Evolutionary conservation across 805 yeast species (phyloP).

Genomic region (Barnettozyma sp.): DNA sequence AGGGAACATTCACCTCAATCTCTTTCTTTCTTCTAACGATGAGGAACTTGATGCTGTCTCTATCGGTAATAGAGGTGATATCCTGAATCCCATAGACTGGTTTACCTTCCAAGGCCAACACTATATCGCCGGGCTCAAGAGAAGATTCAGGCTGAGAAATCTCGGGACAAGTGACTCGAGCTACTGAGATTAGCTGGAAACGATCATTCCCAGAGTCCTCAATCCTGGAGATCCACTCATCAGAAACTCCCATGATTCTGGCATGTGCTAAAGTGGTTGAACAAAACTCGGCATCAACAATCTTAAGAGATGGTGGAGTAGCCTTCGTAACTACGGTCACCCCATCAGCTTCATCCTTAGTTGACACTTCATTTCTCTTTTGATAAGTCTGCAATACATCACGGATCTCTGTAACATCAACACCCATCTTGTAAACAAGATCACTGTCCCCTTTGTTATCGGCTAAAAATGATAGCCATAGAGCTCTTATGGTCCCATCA

Average conservation of each 20-base stretch:
- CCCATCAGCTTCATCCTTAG: neutral
- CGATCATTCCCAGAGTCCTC: slow-evolving; percentile 60
- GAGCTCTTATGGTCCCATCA: slow-evolving; percentile 74
- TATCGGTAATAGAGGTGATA: slow-evolving; percentile 34
- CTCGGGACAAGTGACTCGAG: slow-evolving; percentile 53
- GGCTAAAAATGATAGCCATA: slow-evolving; percentile 82
- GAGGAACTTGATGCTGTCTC: slow-evolving; percentile 44
- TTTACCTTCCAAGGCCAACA: slow-evolving; percentile 60
- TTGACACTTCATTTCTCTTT: slow-evolving; percentile 32
- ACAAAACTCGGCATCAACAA: slow-evolving; percentile 74
- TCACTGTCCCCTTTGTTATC: slow-evolving; percentile 60
- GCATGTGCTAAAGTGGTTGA: slow-evolving; percentile 66
- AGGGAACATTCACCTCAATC: slow-evolving; percentile 53
- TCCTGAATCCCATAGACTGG: slow-evolving; percentile 64
- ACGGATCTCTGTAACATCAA: slow-evolving; percentile 63
- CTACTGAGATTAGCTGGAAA: slow-evolving; percentile 64
- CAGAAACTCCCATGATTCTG: slow-evolving; percentile 81
- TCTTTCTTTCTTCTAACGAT: slow-evolving; percentile 68
- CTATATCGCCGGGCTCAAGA: slow-evolving; percentile 61
- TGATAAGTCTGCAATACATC: slow-evolving; percentile 51
- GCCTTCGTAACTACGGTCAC: slow-evolving; percentile 7
- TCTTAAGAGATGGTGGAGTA: slow-evolving; percentile 46
- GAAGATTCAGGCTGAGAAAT: slow-evolving; percentile 24
- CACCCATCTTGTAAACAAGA: slow-evolving; percentile 61
- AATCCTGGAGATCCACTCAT: slow-evolving; percentile 66